Base-by-base conservation (phyloP, 768 basidiomycete species). In the Suillus weaverae region DNA sequence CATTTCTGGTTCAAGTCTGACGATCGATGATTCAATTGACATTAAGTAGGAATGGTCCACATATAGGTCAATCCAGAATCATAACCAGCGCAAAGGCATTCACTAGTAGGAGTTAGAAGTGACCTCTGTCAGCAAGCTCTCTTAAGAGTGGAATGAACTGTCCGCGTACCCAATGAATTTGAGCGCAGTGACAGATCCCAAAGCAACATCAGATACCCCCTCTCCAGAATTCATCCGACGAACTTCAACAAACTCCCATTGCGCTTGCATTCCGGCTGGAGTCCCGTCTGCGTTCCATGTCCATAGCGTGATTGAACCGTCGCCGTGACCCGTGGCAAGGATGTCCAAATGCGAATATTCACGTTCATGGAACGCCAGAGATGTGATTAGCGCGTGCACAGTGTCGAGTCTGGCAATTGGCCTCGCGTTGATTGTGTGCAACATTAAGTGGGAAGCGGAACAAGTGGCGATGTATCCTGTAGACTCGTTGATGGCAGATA, bases 381-480 rank as follows among this genome's bases (percentile, higher is more conserved):
- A 88, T 0, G 89, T 90, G 62, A 96, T 88, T 4, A 79, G 79
- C 0, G 85, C 84, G 5, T 64, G 67, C 2, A 81, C 81, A 7
- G 77, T 62, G 67, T 93, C 89, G 39, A 94, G 74, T 14, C 81
- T 83, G 0, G 88, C 88, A 67, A 97, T 92, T 0, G 85, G 87
- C 20, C 90, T 84, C 0, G 86, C 95, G 70, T 97, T 97, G 78
- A 97, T 84, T 0, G 94, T 97, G 75, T 95, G 93, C 18, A 96
- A 76, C 73, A 86, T 90, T 18, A 97, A 75, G 62, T 86, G 86
- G 2, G 82, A 76, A 32, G 81, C 75, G 3, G 95, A 95, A 68
- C 92, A 94, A 0, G 94, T 88, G 0, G 93, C 94, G 61, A 97
- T 89, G 74, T 92, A 89, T 13, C 95, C 95, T 56, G 91, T 94